Evolutionary conservation across 1,284 basidiomycete species (phyloP).

Genomic region (Cutaneotrichosporon cavernicola): DNA sequence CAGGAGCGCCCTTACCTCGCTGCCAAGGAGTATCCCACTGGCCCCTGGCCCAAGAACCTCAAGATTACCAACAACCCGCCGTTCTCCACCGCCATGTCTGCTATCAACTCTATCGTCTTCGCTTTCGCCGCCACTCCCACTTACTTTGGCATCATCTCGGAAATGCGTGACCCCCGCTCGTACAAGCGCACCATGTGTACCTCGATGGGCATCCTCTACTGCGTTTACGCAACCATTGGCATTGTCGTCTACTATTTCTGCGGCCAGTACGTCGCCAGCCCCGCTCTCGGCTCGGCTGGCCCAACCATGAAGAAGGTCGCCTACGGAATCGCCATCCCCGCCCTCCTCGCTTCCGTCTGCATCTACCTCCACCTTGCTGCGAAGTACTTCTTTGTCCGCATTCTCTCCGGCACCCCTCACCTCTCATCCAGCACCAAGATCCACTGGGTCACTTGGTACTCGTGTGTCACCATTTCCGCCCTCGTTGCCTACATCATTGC

Average conservation of each 20-base stretch:
- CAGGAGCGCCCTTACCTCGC: constrained; percentile 38
- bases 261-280: constrained; percentile 49
- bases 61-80: constrained; percentile 28
- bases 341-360: constrained; percentile 32
- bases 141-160: constrained; percentile 30
- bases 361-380: constrained; percentile 49
- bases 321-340: constrained; percentile 52
- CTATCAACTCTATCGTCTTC: constrained; percentile 45
- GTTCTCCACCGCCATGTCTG: constrained; percentile 45
- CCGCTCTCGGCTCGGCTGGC: constrained; percentile 51
- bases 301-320: constrained; percentile 48
- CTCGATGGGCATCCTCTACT: constrained; percentile 39
- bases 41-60: constrained; percentile 34
- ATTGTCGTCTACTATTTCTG: constrained; percentile 36
- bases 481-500: constrained; percentile 25
- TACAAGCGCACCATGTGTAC: constrained; percentile 34
- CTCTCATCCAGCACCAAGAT: constrained; percentile 60
- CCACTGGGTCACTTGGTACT: constrained; percentile 62
- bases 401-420: constrained; percentile 61
- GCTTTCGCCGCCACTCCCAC: constrained; percentile 41
- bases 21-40: neutral
- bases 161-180: constrained; percentile 40
- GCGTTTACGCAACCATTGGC: constrained; percentile 41
- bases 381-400: constrained; percentile 63
- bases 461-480: constrained; percentile 46